These are phyloP conservation scores for Ocimum tenuiflorum DNA, from an alignment of 257 asterid species.

Conservation along the genomic window DNA sequence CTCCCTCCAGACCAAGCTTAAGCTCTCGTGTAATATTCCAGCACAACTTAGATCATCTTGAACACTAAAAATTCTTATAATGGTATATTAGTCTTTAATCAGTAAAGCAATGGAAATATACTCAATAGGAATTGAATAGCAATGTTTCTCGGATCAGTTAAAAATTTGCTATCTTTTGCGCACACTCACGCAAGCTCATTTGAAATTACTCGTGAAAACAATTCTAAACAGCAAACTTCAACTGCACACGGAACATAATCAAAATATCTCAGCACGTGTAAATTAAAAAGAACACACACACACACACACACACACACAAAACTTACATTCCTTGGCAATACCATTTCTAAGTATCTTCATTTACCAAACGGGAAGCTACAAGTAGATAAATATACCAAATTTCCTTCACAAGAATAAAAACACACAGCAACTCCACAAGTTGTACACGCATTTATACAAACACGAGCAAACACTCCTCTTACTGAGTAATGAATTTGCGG, in stretches of 20 bases:
- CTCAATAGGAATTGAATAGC: neutral
- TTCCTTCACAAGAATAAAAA: neutral
- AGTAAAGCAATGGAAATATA: neutral
- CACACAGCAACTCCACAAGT: neutral
- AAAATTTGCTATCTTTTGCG: neutral
- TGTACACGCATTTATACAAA: neutral
- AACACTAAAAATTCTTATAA: neutral
- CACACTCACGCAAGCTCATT: neutral
- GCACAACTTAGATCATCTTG: neutral
- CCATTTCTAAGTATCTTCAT: neutral
- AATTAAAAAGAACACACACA: neutral
- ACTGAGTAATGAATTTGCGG: constrained; percentile 66
- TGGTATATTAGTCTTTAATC: neutral
- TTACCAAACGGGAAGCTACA: neutral
- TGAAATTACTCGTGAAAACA: neutral
- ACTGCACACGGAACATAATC: neutral
- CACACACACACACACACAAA: too few species aligned
- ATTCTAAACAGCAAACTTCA: neutral
- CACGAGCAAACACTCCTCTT: constrained; percentile 20
- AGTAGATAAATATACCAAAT: neutral
- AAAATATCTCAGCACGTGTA: neutral
- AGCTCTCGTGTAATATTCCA: neutral
- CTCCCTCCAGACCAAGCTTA: neutral
- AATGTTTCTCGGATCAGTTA: neutral
- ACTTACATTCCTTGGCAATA: neutral